phyloP scores from a whole-genome alignment of 2,329 filamentous ascomycete species.

The Graphilbum sp. region DNA sequence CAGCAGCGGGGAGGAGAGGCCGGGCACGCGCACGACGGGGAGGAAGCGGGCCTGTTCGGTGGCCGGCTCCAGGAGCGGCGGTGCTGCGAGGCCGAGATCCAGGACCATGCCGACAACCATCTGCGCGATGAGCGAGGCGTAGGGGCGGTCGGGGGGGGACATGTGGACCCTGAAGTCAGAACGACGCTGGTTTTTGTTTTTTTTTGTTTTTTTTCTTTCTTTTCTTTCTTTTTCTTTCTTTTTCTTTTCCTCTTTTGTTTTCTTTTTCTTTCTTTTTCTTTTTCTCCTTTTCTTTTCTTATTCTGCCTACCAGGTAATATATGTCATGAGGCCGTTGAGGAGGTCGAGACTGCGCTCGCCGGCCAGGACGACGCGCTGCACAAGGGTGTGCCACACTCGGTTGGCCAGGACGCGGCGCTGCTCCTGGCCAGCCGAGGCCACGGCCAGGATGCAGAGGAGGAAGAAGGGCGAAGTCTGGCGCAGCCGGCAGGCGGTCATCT shows the following conservation, averaged over 20 bases:
- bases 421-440: slow-evolving; percentile 24
- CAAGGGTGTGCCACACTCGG: slow-evolving; percentile 24
- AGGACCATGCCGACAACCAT: slow-evolving; percentile 24
- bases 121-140: slow-evolving; percentile 23
- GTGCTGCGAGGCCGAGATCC: slow-evolving; percentile 26
- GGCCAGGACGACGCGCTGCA: slow-evolving; percentile 28
- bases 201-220: too few species aligned
- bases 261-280: too few species aligned
- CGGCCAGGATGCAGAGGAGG: slow-evolving; percentile 30
- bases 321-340: slow-evolving; percentile 29
- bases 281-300: too few species aligned
- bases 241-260: too few species aligned
- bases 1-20: slow-evolving; percentile 3
- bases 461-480: slow-evolving; percentile 30
- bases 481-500: slow-evolving; percentile 22
- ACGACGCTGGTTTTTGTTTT: too few species aligned
- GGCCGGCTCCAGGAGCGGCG: background rate
- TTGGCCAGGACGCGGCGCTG: slow-evolving; percentile 23
- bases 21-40: background rate
- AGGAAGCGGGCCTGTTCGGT: background rate
- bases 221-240: too few species aligned
- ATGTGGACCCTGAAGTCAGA: background rate
- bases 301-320: slow-evolving; percentile 30
- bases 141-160: slow-evolving; percentile 13
- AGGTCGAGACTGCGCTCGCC: slow-evolving; percentile 32